Evolutionary conservation across 2,329 filamentous ascomycete genomes (phyloP).

Genomic region (Pseudopithomyces chartarum): DNA sequence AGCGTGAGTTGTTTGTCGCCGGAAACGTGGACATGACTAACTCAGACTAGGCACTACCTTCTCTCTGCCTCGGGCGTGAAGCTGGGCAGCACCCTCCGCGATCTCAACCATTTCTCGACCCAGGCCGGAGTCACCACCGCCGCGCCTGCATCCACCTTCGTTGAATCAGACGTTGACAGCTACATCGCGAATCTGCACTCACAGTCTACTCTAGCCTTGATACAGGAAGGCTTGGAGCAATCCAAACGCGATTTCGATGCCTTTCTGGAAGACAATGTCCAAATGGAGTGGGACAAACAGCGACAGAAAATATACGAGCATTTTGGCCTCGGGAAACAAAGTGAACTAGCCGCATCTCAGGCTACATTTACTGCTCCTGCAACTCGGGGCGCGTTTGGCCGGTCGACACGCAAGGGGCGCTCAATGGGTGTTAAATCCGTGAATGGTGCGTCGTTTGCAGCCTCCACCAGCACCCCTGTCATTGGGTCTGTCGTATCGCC

Average conservation of each 20-base stretch:
- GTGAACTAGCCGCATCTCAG: conserved; percentile 43
- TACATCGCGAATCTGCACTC: conserved; percentile 87
- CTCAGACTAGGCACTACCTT: conserved; percentile 75
- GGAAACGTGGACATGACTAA: conserved; percentile 17
- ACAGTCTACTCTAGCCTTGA: conserved; percentile 89
- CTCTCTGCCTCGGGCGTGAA: conserved; percentile 93
- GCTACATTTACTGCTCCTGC: conserved; percentile 40
- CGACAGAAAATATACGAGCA: conserved; percentile 93
- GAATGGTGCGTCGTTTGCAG: conserved; percentile 58
- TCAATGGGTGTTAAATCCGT: conserved; percentile 44
- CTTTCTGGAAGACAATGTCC: conserved; percentile 92
- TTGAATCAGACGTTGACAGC: conserved; percentile 64
- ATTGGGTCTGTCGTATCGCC: conserved; percentile 66
- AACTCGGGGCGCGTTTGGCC: conserved; percentile 59
- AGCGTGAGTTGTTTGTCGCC: conserved; percentile 52
- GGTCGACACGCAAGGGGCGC: conserved; percentile 50
- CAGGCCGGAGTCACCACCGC: conserved; percentile 66
- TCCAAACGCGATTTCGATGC: conserved; percentile 90
- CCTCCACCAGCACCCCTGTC: conserved; percentile 78
- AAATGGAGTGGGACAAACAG: conserved; percentile 94
- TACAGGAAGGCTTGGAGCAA: conserved; percentile 86
- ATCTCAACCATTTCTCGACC: conserved; percentile 78
- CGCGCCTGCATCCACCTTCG: conserved; percentile 43
- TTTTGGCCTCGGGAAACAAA: conserved; percentile 74
- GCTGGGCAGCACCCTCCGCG: conserved; percentile 80